Evolutionary conservation across 257 asterid species (phyloP).

Genomic region (Lantana camara): DNA sequence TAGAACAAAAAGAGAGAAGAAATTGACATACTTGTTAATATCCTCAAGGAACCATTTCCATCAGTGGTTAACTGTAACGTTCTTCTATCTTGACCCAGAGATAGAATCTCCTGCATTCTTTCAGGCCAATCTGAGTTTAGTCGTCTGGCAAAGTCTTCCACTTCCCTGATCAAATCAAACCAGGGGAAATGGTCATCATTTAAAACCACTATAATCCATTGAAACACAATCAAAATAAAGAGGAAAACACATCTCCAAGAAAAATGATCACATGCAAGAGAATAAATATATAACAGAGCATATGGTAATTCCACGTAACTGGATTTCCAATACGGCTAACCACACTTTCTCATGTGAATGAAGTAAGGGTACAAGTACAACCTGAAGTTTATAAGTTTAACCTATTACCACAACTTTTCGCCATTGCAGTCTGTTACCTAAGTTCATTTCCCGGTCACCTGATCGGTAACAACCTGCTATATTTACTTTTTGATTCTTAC

Average conservation of each 20-base stretch:
- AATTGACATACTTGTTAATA: slow-evolving; percentile 47
- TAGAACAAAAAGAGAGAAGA: neutral
- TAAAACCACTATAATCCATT: neutral
- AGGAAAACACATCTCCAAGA: neutral
- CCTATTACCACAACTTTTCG: too few relatives aligned
- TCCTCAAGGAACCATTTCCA: slow-evolving; percentile 63
- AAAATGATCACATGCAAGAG: neutral
- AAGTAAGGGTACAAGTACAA: too few relatives aligned
- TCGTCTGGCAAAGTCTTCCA: slow-evolving; percentile 91
- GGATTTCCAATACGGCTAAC: slow-evolving; percentile 13
- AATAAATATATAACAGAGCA: slow-evolving; percentile 2
- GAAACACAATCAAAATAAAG: neutral
- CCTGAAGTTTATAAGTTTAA: too few relatives aligned
- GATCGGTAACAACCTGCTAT: too few relatives aligned
- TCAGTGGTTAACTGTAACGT: slow-evolving; percentile 45
- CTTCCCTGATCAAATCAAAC: slow-evolving; percentile 65
- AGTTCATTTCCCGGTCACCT: too few relatives aligned
- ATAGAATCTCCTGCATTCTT: slow-evolving; percentile 76
- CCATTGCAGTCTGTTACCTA: too few relatives aligned
- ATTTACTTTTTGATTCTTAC: neutral
- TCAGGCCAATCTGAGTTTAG: slow-evolving; percentile 87
- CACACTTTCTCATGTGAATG: too few relatives aligned
- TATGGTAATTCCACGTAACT: slow-evolving; percentile 3
- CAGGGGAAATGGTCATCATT: neutral
- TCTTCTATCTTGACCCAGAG: slow-evolving; percentile 66